Conservation (phyloP, 176 grass and related monocot genomes). For the Alopecurus myosuroides region DNA sequence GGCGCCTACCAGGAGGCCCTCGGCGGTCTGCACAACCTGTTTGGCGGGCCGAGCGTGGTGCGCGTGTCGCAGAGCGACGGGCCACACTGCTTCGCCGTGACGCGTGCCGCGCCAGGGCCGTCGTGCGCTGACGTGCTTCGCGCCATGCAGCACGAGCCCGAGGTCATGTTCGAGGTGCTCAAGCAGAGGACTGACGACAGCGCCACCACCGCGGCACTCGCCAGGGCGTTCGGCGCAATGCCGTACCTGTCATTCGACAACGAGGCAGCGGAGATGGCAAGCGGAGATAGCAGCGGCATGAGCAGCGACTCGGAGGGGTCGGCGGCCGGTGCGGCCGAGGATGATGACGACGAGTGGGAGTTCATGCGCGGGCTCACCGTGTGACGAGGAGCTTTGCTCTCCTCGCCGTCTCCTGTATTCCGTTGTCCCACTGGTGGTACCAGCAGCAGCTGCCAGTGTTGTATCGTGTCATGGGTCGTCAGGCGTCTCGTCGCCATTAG, state of each 20-base stretch:
- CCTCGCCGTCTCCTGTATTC: background rate
- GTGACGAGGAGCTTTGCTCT: conserved; percentile 24
- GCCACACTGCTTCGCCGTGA: conserved; percentile 82
- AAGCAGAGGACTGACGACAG: conserved; percentile 50
- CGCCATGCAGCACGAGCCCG: conserved; percentile 92
- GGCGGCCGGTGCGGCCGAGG: conserved; percentile 36
- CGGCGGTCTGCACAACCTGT: conserved; percentile 88
- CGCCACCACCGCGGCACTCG: conserved; percentile 32
- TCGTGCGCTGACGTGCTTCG: conserved; percentile 86
- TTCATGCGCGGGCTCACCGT: conserved; percentile 81
- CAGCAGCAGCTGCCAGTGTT: conserved; percentile 35
- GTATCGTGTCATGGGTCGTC: conserved; percentile 56
- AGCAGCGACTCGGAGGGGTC: conserved; percentile 65
- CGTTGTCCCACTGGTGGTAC: too few species aligned
- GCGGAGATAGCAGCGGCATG: conserved; percentile 35
- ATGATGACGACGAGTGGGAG: conserved; percentile 83
- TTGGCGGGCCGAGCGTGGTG: conserved; percentile 90
- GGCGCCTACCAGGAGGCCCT: conserved; percentile 98
- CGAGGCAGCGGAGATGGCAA: conserved; percentile 7
- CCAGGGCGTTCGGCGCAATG: conserved; percentile 66
- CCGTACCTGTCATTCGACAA: conserved; percentile 63
- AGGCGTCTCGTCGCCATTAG: conserved; percentile 43
- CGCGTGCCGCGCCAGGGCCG: conserved; percentile 54
- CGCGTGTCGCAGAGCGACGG: conserved; percentile 83
- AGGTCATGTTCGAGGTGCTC: conserved; percentile 85